Conservation (phyloP, 1,284 basidiomycete species). For the Earliella scabrosa region DNA sequence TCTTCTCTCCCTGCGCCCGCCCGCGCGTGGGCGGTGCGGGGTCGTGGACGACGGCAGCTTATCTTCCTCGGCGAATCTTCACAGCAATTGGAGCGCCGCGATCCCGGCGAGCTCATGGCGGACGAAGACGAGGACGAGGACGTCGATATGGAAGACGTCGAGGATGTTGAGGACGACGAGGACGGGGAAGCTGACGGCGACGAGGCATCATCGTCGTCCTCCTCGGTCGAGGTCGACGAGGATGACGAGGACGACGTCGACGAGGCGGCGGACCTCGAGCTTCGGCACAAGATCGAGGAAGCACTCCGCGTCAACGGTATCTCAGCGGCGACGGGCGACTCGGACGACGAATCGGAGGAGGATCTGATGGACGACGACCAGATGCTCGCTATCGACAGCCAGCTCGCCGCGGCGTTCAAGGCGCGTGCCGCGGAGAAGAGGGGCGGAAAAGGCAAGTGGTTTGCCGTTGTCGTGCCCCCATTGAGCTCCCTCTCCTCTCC, state of each 20-base stretch:
- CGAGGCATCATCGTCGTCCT: constrained; percentile 19
- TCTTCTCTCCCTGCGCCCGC: neutral
- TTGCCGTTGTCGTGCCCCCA: neutral
- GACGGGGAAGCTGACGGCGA: constrained; percentile 38
- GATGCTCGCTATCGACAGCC: constrained; percentile 96
- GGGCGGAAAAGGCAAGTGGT: constrained; percentile 59
- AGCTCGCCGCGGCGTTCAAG: constrained; percentile 90
- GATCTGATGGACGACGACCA: constrained; percentile 94
- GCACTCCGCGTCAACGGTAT: constrained; percentile 79
- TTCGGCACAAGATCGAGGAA: constrained; percentile 79
- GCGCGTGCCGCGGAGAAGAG: constrained; percentile 67
- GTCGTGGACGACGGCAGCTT: constrained; percentile 2
- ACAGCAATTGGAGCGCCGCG: constrained; percentile 82
- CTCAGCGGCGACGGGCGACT: constrained; percentile 55
- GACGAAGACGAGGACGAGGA: constrained; percentile 49
- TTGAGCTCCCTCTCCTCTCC: neutral
- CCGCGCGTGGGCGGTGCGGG: neutral
- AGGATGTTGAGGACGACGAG: constrained; percentile 45
- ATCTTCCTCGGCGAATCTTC: constrained; percentile 14
- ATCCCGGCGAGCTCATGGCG: constrained; percentile 59
- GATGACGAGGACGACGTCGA: constrained; percentile 51
- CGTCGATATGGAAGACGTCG: constrained; percentile 41
- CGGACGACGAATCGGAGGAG: constrained; percentile 55
- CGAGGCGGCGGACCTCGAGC: constrained; percentile 64
- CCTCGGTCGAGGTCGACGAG: constrained; percentile 49